These are phyloP conservation scores for Sordaria brevicollis DNA, from an alignment of 495 filamentous ascomycete species.

Conservation along the genomic window DNA sequence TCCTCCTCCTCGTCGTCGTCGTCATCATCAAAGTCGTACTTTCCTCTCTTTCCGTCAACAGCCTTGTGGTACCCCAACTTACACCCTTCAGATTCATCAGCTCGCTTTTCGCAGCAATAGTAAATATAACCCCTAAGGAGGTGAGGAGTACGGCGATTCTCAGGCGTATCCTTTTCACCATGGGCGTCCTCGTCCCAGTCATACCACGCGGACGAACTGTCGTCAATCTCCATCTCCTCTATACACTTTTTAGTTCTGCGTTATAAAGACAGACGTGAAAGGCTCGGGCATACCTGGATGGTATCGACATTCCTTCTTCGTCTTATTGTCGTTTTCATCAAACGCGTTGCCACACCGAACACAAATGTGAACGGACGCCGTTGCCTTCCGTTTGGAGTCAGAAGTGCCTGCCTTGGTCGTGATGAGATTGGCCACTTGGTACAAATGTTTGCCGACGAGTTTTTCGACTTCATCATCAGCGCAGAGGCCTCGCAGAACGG, in stretches of 20 bases:
- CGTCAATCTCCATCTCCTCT: background rate
- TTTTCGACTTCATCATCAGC: background rate
- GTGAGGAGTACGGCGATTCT: background rate
- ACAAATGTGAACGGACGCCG: background rate
- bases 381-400: background rate
- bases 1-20: background rate
- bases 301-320: background rate
- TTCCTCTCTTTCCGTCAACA: background rate
- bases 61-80: background rate
- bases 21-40: background rate
- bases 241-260: background rate
- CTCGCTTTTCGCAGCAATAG: background rate
- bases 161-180: background rate
- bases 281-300: background rate
- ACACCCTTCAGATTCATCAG: background rate
- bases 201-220: background rate
- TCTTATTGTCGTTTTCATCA: background rate
- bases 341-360: background rate
- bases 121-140: background rate
- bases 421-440: background rate
- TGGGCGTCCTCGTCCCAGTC: background rate
- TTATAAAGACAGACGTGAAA: background rate
- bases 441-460: background rate
- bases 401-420: background rate
- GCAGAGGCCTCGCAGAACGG: background rate